A percentile compares a stretch with the other conserved stretches of the same genome.
These are phyloP conservation scores for Mycena olivaceomarginata DNA, from an alignment of 768 basidiomycete species.

Conservation along the genomic window DNA sequence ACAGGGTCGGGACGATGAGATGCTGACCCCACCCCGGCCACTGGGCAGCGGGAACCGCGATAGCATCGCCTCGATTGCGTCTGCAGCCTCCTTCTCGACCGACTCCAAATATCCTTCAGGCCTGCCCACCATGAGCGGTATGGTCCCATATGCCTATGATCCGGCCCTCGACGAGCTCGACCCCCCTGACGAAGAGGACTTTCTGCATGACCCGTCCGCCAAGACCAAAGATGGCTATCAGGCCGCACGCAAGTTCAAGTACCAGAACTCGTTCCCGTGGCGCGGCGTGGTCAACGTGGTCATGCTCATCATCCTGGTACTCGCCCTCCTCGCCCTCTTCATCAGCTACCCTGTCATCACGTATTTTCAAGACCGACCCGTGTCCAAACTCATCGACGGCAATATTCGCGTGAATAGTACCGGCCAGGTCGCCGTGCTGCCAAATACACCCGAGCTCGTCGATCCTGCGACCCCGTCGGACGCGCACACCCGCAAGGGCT, in stretches of 20 bases:
- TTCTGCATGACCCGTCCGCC: slow-evolving; percentile 77
- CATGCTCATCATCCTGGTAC: slow-evolving; percentile 78
- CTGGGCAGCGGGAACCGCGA: slow-evolving; percentile 50
- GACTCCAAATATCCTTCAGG: slow-evolving; percentile 82
- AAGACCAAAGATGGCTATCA: slow-evolving; percentile 46
- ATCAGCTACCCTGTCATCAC: slow-evolving; percentile 85
- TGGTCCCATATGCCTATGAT: slow-evolving; percentile 85
- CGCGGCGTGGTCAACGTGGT: slow-evolving; percentile 78
- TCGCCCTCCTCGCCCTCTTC: slow-evolving; percentile 82
- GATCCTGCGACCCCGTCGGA: slow-evolving; percentile 81
- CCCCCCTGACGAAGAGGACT: slow-evolving; percentile 84
- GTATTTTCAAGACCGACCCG: slow-evolving; percentile 64
- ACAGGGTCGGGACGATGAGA: slow-evolving; percentile 38
- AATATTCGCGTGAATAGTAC: slow-evolving; percentile 82
- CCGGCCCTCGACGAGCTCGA: slow-evolving; percentile 74
- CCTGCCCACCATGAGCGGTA: slow-evolving; percentile 54
- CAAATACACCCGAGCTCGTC: slow-evolving; percentile 64
- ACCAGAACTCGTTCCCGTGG: slow-evolving; percentile 62
- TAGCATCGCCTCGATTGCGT: slow-evolving; percentile 58
- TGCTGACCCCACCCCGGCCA: slow-evolving; percentile 59
- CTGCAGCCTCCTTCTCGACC: slow-evolving; percentile 70
- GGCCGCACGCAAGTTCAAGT: slow-evolving; percentile 33
- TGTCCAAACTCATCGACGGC: slow-evolving; percentile 70
- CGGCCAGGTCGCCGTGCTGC: slow-evolving; percentile 79
- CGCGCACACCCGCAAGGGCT: slow-evolving; percentile 79